phyloP scores from a whole-genome alignment of 176 grass and related monocot species.

The Oryza meridionalis region DNA sequence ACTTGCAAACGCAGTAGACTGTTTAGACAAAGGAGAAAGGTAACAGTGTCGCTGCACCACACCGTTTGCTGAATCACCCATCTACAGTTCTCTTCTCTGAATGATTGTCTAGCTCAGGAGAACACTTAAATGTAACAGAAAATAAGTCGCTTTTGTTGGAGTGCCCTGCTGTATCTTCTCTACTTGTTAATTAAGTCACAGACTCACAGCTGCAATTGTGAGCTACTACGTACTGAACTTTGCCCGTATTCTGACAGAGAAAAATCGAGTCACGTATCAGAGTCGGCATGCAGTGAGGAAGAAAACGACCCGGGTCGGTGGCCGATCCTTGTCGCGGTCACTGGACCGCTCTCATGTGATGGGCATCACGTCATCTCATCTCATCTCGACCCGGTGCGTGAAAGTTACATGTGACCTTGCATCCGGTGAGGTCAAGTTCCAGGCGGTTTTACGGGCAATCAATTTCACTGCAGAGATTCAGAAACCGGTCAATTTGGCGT shows the following conservation, averaged over 20 bases:
- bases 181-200: background rate
- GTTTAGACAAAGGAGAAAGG: constrained; percentile 20
- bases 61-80: constrained; percentile 14
- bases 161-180: background rate
- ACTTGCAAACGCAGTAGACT: constrained; percentile 4
- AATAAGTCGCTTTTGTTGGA: constrained; percentile 1
- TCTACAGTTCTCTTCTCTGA: background rate
- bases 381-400: constrained; percentile 7
- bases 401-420: constrained; percentile 13
- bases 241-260: constrained; percentile 11
- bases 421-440: constrained; percentile 9
- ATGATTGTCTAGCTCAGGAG: background rate
- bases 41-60: background rate
- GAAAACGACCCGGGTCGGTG: constrained; percentile 41
- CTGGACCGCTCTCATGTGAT: constrained; percentile 11
- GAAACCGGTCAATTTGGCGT: constrained; percentile 11
- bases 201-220: background rate
- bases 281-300: background rate
- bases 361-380: background rate
- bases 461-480: constrained; percentile 4
- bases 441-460: background rate
- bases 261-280: constrained; percentile 2
- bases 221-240: background rate
- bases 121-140: background rate
- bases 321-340: constrained; percentile 39